Base-by-base conservation (phyloP, 805 yeast genomes). In the Metschnikowia peoriensis region DNA sequence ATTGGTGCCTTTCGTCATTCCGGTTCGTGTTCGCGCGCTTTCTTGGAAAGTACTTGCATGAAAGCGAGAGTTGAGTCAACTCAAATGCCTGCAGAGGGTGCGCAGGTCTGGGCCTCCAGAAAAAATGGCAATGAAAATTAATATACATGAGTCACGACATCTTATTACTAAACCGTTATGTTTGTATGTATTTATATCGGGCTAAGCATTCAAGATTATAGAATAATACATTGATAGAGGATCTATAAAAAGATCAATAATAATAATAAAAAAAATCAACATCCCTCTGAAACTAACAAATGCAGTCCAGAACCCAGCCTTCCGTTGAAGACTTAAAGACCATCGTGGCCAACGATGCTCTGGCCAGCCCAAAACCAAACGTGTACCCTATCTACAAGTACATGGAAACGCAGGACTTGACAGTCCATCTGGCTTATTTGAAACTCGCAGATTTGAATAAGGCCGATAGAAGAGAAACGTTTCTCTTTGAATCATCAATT, bases 371-470 rank as follows among this genome's bases (percentile, higher is more conserved):
- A n/a, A 49, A 41, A 27, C 85, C 85, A 41, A 93, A 91, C 66
- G 71, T 90, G 63, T 90, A 87, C 65, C 97, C 97, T 4, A 83
- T 94, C 12, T 90, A 80, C 70, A 79, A 88, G 27, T 84, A 82
- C 55, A 80, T 89, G 57, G 79, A 86, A 6, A 84, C 90, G 9
- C 92, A 88, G 52, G 86, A 86, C 55, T 70, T 91, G 64, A 90
- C 96, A 4, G 97, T 97, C 2, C 96, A 92, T 63, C 81, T 83
- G 55, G 97, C 98, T 0, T 94, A 93, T 67, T 73, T 94, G 65
- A 89, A 88, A 69, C 78, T 94, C 49, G 85, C 96, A 7, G 71
- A 80, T 46, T 88, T 93, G 45, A 75, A 78, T 57, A 69, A 77
- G 34, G 61, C 75, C 28, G 65, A 72, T 16, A 78, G 87, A 58